Conservation (phyloP, 768 basidiomycete species). For the Hortiboletus campestris region DNA sequence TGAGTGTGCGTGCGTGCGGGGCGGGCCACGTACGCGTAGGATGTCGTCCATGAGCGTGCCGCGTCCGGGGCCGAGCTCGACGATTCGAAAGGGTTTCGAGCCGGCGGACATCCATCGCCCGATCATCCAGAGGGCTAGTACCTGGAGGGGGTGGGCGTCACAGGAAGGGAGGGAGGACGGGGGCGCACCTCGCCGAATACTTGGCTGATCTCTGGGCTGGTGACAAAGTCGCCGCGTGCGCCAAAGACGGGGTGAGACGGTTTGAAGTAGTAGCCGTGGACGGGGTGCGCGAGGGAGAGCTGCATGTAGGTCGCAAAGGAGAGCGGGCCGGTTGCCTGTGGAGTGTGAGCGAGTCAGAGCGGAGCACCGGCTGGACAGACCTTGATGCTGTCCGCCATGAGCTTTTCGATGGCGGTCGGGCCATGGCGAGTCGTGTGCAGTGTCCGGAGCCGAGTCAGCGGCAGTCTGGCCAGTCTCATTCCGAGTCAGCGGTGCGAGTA, state of each 20-base stretch:
- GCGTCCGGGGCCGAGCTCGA: slow-evolving; percentile 92
- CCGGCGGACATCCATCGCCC: slow-evolving; percentile 68
- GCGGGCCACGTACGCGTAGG: slow-evolving; percentile 55
- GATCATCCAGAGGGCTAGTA: slow-evolving; percentile 79
- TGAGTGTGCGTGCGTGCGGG: neutral
- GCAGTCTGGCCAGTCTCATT: slow-evolving; percentile 5
- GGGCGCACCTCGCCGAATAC: slow-evolving; percentile 85
- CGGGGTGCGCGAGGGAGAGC: slow-evolving; percentile 85
- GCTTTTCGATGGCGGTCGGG: slow-evolving; percentile 54
- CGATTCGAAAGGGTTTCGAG: slow-evolving; percentile 55
- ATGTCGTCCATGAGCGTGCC: slow-evolving; percentile 93
- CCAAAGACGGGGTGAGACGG: slow-evolving; percentile 77
- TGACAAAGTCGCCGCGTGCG: slow-evolving; percentile 86
- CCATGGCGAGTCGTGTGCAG: slow-evolving; percentile 4
- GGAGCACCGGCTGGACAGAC: slow-evolving; percentile 31
- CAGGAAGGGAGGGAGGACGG: no score
- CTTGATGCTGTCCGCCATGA: slow-evolving; percentile 71
- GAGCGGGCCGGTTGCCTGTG: slow-evolving; percentile 83
- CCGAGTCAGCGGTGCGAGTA: slow-evolving; percentile 4
- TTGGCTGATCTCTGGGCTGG: slow-evolving; percentile 95
- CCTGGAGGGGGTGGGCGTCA: no score
- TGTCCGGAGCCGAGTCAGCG: neutral
- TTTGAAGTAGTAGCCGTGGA: slow-evolving; percentile 90
- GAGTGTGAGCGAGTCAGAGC: neutral
- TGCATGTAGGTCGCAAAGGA: slow-evolving; percentile 90